Percentiles rank a stretch among this genome's conserved stretches.
phyloP scores from a whole-genome alignment of 345 rosid genomes.

The Linum usitatissimum region DNA sequence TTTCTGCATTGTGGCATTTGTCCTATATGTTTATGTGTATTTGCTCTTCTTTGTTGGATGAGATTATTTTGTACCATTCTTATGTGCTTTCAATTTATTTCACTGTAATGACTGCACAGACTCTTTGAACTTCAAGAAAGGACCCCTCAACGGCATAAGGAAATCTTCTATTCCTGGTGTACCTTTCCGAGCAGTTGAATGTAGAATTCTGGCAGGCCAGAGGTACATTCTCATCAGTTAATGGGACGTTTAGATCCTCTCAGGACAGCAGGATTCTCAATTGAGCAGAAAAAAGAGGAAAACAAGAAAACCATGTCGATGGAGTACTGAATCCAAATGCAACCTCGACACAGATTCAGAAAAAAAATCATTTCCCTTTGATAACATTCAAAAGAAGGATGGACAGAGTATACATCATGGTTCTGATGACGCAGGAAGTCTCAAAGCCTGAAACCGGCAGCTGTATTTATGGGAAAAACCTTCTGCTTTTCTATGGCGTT shows the following conservation, averaged over 20 bases:
- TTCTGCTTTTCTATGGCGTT: constrained; percentile 68
- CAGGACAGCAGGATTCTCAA: constrained; percentile 22
- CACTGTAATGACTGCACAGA: constrained; percentile 28
- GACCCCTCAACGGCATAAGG: constrained; percentile 25
- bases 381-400: constrained; percentile 25
- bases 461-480: constrained; percentile 58
- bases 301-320: constrained; percentile 20
- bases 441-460: constrained; percentile 26
- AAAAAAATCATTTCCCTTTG: constrained; percentile 20
- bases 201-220: not conserved
- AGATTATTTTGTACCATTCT: constrained; percentile 6
- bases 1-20: constrained; percentile 5
- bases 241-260: constrained; percentile 21
- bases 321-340: constrained; percentile 18
- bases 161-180: constrained; percentile 17
- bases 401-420: constrained; percentile 26
- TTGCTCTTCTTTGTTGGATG: constrained; percentile 7
- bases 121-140: constrained; percentile 36
- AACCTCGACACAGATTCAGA: constrained; percentile 22
- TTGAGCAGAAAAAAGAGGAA: constrained; percentile 29
- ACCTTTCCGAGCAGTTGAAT: constrained; percentile 19
- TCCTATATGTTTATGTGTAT: not conserved
- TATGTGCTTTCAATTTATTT: constrained; percentile 6
- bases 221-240: not conserved
- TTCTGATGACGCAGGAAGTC: constrained; percentile 21